Evolutionary conservation across 2,329 filamentous ascomycete species (phyloP), one percentile per base, ranked within the genome.

Genomic region (Venturia aucupariae): DNA sequence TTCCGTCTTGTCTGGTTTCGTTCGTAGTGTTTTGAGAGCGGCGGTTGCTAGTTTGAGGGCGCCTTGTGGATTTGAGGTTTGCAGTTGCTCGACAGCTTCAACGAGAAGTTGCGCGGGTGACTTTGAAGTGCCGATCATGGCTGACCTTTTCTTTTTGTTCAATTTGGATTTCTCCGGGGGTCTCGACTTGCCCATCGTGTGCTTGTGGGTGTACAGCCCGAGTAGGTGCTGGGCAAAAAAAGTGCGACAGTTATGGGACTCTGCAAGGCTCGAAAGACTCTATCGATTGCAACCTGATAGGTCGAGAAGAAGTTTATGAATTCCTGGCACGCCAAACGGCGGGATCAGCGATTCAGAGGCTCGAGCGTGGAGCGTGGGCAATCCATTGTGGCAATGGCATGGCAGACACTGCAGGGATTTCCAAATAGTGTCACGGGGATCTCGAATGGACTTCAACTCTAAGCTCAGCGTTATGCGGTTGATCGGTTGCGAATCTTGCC

Each of bases 31-130:
- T 69, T 72, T 74, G 68, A 86, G 78, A 1, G 84, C 83, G 68
- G 80, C 78, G 69, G 81, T 77, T 60, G 83, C 84, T 42, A 80
- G 71, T 59, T 78, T 72, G 30, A 87, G 79, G 30, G 85, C 85
- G 67, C 81, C 80, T 61, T 84, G 80, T 2, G 83, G 78, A 67
- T 86, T 81, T 55, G 81, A 82, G 39, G 83, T 84, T 68, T 86
- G 82, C 41, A 87, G 76, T 42, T 84, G 76, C 24, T 79, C 75
- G 17, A 81, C 79, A 8, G 85, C 84, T 72, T 84, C 77, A 59
- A 80, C 78, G 67, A 86, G 80, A 44, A 88, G 78, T 65, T 81
- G 75, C 67, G 82, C 78, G 5, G 83, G 80, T 35, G 81, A 78
- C 55, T 66, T 57, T 22, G 61, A 24, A 13, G 38, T 60, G 22